phyloP scores from a whole-genome alignment of 441 rosid genomes.

The Gossypium schwendimanii region DNA sequence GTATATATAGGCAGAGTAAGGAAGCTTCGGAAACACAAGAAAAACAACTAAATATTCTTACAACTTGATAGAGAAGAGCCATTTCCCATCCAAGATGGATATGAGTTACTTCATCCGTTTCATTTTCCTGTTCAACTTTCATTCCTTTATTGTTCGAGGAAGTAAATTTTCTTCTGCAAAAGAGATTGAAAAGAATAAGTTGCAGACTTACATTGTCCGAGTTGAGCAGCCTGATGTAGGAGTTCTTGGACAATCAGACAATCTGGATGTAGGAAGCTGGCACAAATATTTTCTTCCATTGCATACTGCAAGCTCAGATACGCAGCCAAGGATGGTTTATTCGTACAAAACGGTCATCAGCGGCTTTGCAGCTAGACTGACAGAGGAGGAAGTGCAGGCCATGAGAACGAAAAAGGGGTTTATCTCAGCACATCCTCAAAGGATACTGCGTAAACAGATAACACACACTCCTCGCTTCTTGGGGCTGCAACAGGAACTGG shows the following conservation, averaged over 20 bases:
- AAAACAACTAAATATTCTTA: no score
- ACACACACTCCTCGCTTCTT: slow-evolving; percentile 34
- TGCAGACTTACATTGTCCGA: slow-evolving; percentile 40
- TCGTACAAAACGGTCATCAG: slow-evolving; percentile 29
- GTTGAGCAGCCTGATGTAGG: slow-evolving; percentile 29
- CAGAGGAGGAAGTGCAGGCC: slow-evolving; percentile 25
- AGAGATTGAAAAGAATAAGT: background rate
- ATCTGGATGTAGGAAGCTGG: slow-evolving; percentile 21
- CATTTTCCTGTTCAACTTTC: background rate
- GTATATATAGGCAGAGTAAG: background rate
- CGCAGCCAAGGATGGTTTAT: slow-evolving; percentile 13
- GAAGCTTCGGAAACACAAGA: no score
- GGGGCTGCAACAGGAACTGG: slow-evolving; percentile 26
- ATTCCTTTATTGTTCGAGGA: background rate
- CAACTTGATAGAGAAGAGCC: background rate
- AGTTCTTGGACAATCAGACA: slow-evolving; percentile 2
- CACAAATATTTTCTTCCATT: slow-evolving; percentile 34
- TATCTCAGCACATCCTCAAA: slow-evolving; percentile 24
- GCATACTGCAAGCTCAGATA: background rate
- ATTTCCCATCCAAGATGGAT: background rate
- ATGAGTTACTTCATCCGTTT: background rate
- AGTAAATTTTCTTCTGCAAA: background rate
- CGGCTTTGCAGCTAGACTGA: slow-evolving; percentile 40
- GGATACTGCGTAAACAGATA: slow-evolving; percentile 19
- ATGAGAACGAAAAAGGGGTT: slow-evolving; percentile 33